Base-by-base conservation (phyloP, 768 basidiomycete genomes). In the Termitomyces sp. region DNA sequence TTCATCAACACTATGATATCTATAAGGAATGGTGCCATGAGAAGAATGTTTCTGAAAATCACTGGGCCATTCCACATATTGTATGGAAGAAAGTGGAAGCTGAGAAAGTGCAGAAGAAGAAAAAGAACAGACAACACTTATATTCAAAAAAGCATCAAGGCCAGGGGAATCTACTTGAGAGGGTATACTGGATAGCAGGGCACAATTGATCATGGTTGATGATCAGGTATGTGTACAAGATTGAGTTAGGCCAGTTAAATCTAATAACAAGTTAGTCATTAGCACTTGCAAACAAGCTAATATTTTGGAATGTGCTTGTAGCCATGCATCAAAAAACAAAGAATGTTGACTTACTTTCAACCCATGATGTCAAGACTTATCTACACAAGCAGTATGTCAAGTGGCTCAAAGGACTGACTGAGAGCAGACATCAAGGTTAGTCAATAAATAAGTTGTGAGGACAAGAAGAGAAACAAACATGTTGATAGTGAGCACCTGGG, bases 371-470 rank as follows among this genome's bases (percentile, higher is more conserved):
- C 6, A 50, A 45, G 7, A 35, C 43, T 5, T 46, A 64, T 42
- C 43, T 67, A 23, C 63, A 64, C 32, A 67, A 67, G 31, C 21
- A 60, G 31, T 66, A 62, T 46, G 47, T 60, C 25, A 37, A 48
- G 29, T 55, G 43, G 23, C 25, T 63, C 35, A 40, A 16, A 27
- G n/a, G n/a, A n/a, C n/a, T 14, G 37, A 8, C 44, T 43, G 32
- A 54, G 58, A 38, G 3, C 6, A 11, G 52, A 60, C 48, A 25
- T 62, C 52, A 12, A 60, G 68, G 17, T 44, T 16, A 40, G 52
- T 68, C 64, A 56, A 16, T 42, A 4, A 2, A n/a, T n/a, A n/a
- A n/a, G n/a, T n/a, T n/a, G n/a, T n/a, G n/a, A n/a, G n/a, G n/a
- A n/a, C n/a, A n/a, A n/a, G n/a, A n/a, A n/a, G n/a, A n/a, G n/a